These are phyloP conservation scores for Petunia axillaris DNA, from an alignment of 257 asterid genomes.

Conservation along the genomic window DNA sequence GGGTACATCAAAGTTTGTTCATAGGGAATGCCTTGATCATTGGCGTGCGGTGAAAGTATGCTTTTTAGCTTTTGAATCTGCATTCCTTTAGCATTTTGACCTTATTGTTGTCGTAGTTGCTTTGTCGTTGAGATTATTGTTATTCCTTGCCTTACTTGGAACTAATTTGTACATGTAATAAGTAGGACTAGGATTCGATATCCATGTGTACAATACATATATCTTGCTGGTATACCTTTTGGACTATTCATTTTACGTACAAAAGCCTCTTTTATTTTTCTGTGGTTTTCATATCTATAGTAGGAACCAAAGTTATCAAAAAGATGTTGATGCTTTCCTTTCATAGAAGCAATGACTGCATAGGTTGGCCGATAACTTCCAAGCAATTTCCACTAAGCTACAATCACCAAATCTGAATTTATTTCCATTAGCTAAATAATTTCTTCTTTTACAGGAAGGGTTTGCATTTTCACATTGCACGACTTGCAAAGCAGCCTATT, in stretches of 20 bases:
- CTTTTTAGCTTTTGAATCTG: constrained; percentile 8
- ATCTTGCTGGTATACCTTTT: background rate
- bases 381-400: constrained; percentile 2
- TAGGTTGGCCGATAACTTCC: background rate
- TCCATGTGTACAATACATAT: background rate
- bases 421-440: background rate
- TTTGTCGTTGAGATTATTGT: background rate
- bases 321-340: constrained; percentile 6
- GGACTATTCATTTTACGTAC: background rate
- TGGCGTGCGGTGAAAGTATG: constrained; percentile 96
- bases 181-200: background rate
- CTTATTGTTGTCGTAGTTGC: background rate
- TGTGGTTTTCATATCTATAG: background rate
- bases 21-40: constrained; percentile 91
- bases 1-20: constrained; percentile 89
- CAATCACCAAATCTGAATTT: background rate
- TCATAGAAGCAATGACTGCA: constrained; percentile 21
- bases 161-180: background rate
- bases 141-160: background rate
- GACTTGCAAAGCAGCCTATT: constrained; percentile 92
- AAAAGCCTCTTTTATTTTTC: background rate
- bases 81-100: background rate
- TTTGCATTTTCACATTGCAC: constrained; percentile 96
- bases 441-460: constrained; percentile 68
- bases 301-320: background rate